Evolutionary conservation across 2,329 filamentous ascomycete species (phyloP), one percentile per base, ranked within the genome.

Genomic region (Penicillium brevicompactum): DNA sequence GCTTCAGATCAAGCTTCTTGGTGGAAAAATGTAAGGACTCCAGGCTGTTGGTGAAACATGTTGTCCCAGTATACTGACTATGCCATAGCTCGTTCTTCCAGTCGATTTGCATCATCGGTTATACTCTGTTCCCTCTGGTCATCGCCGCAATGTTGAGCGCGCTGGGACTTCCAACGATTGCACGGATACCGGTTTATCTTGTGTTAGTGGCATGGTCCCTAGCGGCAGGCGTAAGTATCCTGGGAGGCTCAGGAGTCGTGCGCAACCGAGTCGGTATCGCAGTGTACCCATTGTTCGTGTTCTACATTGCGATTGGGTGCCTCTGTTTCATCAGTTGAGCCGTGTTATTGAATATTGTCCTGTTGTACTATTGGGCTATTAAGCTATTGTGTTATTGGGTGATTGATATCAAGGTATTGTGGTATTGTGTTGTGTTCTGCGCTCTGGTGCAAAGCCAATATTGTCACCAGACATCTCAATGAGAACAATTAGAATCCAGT

Each of bases 71-170:
- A 45, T 55, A 55, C 67, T 70, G 49, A 71, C 49, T 21, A 30
- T 37, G 8, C 21, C 31, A 48, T 71, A 97, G 93, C 68, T 97
- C 94, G 16, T 99, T 99, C 74, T 94, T 96, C 70, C 94, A 99
- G 76, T 96, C 92, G 55, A 85, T 99, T 64, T 97, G 92, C 75
- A 95, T 99, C 67, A 99, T 99, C 71, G 94, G 94, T 44, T 99
- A 99, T 76, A 99, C 94, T 1, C 85, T 99, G 53, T 99, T 99
- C 78, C 94, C 94, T 2, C 85, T 99, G 50, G 94, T 97, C 66
- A 90, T 99, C 64, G 95, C 95, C 7, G 87, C 93, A 1, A 79
- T 97, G 49, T 85, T 99, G 61, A 96, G 92, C 53, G 93, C 93
- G 1, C 71, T 99, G 31, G 82, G 85, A 48, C 82, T 97, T 7